These are phyloP conservation scores for Penicillium bovifimosum DNA, from an alignment of 495 filamentous ascomycete genomes.

Conservation along the genomic window DNA sequence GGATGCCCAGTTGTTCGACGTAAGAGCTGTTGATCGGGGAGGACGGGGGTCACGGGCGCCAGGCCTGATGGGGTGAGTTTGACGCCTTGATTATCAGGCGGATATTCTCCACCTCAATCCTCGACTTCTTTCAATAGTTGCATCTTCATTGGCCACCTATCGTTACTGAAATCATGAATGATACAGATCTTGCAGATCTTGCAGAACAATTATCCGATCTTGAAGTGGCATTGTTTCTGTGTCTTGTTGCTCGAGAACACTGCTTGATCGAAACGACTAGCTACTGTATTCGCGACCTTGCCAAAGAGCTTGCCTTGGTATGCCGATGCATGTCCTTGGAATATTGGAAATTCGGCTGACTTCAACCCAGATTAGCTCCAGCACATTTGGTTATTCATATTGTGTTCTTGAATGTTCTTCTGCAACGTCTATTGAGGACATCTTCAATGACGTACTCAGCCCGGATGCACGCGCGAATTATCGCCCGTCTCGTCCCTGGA, in stretches of 20 bases:
- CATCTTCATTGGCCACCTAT: constrained; percentile 1
- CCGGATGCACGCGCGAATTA: constrained; percentile 20
- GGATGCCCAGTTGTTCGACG: not conserved
- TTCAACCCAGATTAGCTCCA: constrained; percentile 51
- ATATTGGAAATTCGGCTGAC: constrained; percentile 6
- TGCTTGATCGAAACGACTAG: constrained; percentile 76
- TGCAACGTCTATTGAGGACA: constrained; percentile 72
- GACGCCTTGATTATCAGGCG: constrained; percentile 6
- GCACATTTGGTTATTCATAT: constrained; percentile 65
- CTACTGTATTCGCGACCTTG: constrained; percentile 55
- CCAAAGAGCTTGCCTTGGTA: constrained; percentile 69
- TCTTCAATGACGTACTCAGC: constrained; percentile 60
- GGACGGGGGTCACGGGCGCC: constrained; percentile 11
- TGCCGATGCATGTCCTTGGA: not conserved
- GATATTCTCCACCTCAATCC: not conserved
- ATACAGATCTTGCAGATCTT: constrained; percentile 52
- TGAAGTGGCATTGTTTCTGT: constrained; percentile 80
- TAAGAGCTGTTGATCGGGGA: constrained; percentile 15
- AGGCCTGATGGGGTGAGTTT: constrained; percentile 9
- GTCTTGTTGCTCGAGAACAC: constrained; percentile 72
- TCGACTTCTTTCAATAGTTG: not conserved
- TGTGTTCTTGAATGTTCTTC: constrained; percentile 65
- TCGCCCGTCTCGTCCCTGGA: constrained; percentile 12
- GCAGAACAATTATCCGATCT: constrained; percentile 76
- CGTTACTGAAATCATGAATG: constrained; percentile 48